A percentile compares a stretch with the other conserved stretches of the same genome.
phyloP scores from a whole-genome alignment of 2,329 filamentous ascomycete species.

The Sphaerulina vaccinii region DNA sequence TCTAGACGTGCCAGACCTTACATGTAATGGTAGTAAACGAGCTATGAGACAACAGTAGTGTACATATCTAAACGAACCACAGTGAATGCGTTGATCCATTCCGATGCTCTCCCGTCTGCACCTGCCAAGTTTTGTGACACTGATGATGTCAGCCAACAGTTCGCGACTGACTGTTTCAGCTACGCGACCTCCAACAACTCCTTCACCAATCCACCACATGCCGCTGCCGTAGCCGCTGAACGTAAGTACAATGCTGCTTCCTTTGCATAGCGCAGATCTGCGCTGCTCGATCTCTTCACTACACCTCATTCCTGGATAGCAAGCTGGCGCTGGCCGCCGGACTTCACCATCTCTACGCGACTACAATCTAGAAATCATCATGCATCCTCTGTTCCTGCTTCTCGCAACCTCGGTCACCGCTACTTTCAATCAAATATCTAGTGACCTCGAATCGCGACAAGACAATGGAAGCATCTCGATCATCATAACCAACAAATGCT shows the following conservation, averaged over 20 bases:
- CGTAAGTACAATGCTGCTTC: background rate
- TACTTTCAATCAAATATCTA: background rate
- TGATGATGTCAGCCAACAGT: conserved; percentile 2
- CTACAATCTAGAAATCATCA: conserved; percentile 1
- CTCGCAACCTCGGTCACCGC: background rate
- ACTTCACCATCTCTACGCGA: background rate
- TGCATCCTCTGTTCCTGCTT: background rate
- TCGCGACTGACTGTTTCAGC: conserved; percentile 5
- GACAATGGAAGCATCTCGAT: conserved; percentile 49
- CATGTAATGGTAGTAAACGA: background rate
- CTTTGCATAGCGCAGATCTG: background rate
- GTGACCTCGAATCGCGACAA: conserved; percentile 1
- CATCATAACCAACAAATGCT: conserved; percentile 69
- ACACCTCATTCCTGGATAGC: conserved; percentile 3
- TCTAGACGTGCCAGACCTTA: conserved; percentile 9
- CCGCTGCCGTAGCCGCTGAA: background rate
- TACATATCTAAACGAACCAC: no score
- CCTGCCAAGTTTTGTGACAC: background rate
- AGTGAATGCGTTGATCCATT: no score
- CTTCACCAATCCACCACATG: background rate
- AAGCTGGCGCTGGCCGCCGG: conserved; percentile 9
- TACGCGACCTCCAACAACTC: conserved; percentile 6
- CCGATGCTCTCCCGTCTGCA: no score
- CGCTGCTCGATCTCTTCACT: background rate
- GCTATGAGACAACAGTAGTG: background rate